Evolutionary conservation across 129 eudicot species (phyloP).

Genomic region (Solidago caesia): DNA sequence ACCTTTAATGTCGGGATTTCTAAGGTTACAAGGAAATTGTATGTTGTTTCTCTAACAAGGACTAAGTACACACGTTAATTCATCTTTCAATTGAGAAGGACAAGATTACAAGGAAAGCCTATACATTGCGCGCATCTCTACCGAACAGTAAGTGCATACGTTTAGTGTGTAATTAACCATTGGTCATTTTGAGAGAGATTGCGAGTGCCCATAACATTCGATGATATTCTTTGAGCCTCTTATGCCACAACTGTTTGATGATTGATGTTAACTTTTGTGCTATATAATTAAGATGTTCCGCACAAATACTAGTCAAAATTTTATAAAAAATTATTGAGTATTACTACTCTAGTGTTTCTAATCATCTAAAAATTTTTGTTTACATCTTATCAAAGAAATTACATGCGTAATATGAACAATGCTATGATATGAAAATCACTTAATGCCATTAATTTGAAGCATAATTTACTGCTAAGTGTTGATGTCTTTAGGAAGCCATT

Average conservation of each 20-base stretch:
- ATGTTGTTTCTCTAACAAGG: not conserved
- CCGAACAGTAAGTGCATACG: constrained; percentile 1
- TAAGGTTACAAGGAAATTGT: not conserved
- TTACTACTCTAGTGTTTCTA: not conserved
- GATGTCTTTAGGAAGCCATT: constrained; percentile 48
- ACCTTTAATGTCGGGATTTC: not conserved
- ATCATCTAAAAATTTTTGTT: not conserved
- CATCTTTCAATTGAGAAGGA: too few species aligned
- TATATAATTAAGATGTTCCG: not conserved
- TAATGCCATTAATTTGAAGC: constrained; percentile 10
- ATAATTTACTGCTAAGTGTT: not conserved
- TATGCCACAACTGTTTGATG: not conserved
- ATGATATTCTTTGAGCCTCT: constrained; percentile 6
- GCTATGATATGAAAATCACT: not conserved
- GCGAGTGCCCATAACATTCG: not conserved
- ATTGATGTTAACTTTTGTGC: not conserved
- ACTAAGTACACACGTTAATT: too few species aligned
- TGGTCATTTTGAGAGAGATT: not conserved
- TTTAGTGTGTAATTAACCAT: constrained; percentile 16
- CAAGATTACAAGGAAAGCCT: too few species aligned
- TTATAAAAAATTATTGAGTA: not conserved
- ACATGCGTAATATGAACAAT: not conserved
- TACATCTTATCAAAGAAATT: constrained; percentile 1
- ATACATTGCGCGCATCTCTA: not conserved
- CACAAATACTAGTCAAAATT: not conserved